A percentile compares a stretch with the other conserved stretches of the same genome.
Evolutionary conservation across 1,139 yeast genomes (phyloP).

Genomic region (Diutina sp.): DNA sequence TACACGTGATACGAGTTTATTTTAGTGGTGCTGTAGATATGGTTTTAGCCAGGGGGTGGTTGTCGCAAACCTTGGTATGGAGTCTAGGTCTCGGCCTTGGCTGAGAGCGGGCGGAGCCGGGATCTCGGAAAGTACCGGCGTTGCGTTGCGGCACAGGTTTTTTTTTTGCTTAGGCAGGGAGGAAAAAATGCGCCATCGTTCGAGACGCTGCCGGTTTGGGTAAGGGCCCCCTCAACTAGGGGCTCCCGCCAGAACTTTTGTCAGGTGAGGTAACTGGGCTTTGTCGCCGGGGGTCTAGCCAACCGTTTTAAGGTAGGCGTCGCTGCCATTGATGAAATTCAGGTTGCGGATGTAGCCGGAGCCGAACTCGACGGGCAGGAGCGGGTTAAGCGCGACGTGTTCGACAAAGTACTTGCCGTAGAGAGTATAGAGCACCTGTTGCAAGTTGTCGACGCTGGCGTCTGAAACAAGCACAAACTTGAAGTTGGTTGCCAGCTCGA

Average conservation of each 20-base stretch:
- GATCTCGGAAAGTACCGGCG: not conserved
- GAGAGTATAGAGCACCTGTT: constrained; percentile 48
- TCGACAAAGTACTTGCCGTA: constrained; percentile 58
- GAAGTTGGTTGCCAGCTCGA: constrained; percentile 69
- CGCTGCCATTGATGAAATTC: constrained; percentile 32
- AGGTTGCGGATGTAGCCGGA: constrained; percentile 25
- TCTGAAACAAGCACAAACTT: constrained; percentile 70
- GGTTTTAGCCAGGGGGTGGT: too few relatives aligned
- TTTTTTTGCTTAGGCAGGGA: not conserved
- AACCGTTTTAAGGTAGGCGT: constrained; percentile 14
- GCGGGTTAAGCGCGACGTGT: constrained; percentile 54
- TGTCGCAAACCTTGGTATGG: too few relatives aligned
- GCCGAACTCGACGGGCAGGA: constrained; percentile 40
- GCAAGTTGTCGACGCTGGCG: constrained; percentile 45
- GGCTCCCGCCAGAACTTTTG: too few relatives aligned
- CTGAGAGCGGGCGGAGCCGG: not conserved
- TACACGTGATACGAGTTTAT: too few relatives aligned
- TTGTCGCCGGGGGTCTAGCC: not conserved
- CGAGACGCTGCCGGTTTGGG: not conserved
- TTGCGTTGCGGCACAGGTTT: not conserved
- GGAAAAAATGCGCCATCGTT: not conserved
- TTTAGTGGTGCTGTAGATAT: too few relatives aligned
- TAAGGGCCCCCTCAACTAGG: too few relatives aligned
- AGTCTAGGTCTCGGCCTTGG: too few relatives aligned
- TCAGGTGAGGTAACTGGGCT: too few relatives aligned